These are phyloP conservation scores for Aquilaria malaccensis DNA, from an alignment of 345 rosid species.

Conservation along the genomic window DNA sequence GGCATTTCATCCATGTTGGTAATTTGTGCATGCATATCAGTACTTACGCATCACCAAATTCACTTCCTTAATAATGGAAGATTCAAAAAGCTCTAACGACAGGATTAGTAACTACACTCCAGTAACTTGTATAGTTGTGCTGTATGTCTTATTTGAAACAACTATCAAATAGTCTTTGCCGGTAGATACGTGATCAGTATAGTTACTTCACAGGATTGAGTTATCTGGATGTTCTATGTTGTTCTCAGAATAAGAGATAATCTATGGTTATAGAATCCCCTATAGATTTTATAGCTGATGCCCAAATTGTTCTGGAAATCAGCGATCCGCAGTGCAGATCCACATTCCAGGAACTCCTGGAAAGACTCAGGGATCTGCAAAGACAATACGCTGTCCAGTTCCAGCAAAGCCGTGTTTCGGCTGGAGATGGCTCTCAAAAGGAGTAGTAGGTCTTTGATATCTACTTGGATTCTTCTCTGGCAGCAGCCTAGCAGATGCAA, in stretches of 20 bases:
- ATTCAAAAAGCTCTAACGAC: too few species aligned
- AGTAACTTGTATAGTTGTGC: too few species aligned
- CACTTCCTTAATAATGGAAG: too few species aligned
- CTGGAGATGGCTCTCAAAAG: conserved; percentile 37
- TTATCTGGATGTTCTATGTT: conserved; percentile 1
- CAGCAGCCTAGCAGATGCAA: conserved; percentile 4
- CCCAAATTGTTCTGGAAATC: conserved; percentile 12
- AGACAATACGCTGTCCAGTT: conserved; percentile 51
- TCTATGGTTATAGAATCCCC: background rate
- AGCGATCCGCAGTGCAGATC: conserved; percentile 80
- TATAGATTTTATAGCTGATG: background rate
- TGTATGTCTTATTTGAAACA: too few species aligned
- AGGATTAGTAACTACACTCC: too few species aligned
- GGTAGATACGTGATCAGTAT: too few species aligned
- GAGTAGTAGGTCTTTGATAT: conserved; percentile 18
- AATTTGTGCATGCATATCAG: too few species aligned
- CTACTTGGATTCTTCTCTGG: conserved; percentile 1
- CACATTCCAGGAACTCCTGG: conserved; percentile 79
- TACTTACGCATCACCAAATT: too few species aligned
- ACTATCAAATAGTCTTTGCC: too few species aligned
- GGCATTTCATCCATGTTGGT: too few species aligned
- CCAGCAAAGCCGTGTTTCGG: conserved; percentile 59
- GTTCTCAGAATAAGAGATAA: too few species aligned
- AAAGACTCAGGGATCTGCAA: conserved; percentile 72
- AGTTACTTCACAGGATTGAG: too few species aligned